Base-by-base conservation (phyloP, 306 rosid species). In the Inga laurina region DNA sequence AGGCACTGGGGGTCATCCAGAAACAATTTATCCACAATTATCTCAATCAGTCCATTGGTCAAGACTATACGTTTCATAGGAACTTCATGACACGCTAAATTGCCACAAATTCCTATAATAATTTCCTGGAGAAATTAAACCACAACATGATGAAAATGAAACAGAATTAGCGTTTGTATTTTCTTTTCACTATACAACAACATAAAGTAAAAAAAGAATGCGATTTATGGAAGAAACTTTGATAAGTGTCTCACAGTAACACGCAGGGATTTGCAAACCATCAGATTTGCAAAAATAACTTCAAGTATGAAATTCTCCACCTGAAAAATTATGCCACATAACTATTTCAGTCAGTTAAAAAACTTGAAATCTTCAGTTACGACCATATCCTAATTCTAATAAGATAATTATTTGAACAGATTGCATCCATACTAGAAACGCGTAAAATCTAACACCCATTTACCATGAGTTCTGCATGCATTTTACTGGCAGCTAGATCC, bases 391-490 rank as follows among this genome's bases (percentile, higher is more conserved):
- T 69, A 35, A 22, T 27, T 66, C 30, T 22, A 57, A 54, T 72
- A 21, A 61, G 22, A 35, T 59, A 30, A 18, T 62, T 80, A 74
- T 71, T 68, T 67, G 71, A 19, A 30, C 61, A 72, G 73, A 41
- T 7, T 21, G 77, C 62, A 62, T 10, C 51, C 11, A 30, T 32
- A 52, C 72, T 37, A 6, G 65, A 18, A 79, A 61, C 71, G 43
- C 21, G 27, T 69, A 72, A 76, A 84, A 80, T 49, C 52, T 30
- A 76, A 4, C 34, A 86, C 15, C 39, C 45, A 70, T 74, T 14
- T 89, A 95, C 99, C 99, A 93, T 93, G 76, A 95, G 87, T 85
- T 95, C 97, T 13, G 99, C 98, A 79, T 93, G 97, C 56, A 88
- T 89, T 90, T 81, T 93, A 85, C 86, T 87, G 1, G 99, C 92